phyloP scores from a whole-genome alignment of 192 early-diverging fungal species.

The Chytriomyces hyalinus region DNA sequence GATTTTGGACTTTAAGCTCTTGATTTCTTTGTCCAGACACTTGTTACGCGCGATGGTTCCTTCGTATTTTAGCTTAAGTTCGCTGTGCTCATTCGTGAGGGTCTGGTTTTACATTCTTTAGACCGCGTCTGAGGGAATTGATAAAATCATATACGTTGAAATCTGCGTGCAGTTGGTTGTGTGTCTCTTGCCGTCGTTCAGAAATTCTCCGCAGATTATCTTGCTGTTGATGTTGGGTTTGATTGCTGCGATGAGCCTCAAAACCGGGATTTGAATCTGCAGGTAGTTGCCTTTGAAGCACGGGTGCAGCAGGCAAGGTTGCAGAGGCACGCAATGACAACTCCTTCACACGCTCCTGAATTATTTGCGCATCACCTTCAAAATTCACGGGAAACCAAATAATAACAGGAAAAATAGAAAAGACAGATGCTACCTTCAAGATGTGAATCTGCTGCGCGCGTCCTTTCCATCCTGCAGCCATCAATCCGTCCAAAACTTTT shows the following conservation, averaged over 20 bases:
- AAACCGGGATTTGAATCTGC: no score
- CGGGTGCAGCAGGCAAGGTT: neutral
- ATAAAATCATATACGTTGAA: conserved; percentile 13
- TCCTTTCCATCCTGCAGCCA: conserved; percentile 35
- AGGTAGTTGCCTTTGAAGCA: no score
- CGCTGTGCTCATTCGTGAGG: conserved; percentile 5
- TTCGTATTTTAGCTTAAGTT: conserved; percentile 28
- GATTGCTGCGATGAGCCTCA: neutral
- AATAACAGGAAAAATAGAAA: neutral
- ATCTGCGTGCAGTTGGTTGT: neutral
- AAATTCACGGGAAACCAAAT: no score
- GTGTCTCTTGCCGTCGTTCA: conserved; percentile 15
- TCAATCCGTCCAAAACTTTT: conserved; percentile 13
- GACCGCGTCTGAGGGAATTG: neutral
- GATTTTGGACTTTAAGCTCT: conserved; percentile 26
- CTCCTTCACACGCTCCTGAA: conserved; percentile 30
- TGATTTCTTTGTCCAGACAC: conserved; percentile 33
- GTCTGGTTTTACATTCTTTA: conserved; percentile 5
- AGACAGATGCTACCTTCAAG: conserved; percentile 17
- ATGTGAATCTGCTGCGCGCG: conserved; percentile 26
- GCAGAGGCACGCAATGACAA: conserved; percentile 7
- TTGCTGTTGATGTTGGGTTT: neutral
- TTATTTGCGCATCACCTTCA: no score
- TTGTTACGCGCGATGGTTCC: conserved; percentile 21
- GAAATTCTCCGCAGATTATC: conserved; percentile 10